These are phyloP conservation scores for Gliomastix tumulicola DNA, from an alignment of 2,329 filamentous ascomycete species.

Conservation along the genomic window DNA sequence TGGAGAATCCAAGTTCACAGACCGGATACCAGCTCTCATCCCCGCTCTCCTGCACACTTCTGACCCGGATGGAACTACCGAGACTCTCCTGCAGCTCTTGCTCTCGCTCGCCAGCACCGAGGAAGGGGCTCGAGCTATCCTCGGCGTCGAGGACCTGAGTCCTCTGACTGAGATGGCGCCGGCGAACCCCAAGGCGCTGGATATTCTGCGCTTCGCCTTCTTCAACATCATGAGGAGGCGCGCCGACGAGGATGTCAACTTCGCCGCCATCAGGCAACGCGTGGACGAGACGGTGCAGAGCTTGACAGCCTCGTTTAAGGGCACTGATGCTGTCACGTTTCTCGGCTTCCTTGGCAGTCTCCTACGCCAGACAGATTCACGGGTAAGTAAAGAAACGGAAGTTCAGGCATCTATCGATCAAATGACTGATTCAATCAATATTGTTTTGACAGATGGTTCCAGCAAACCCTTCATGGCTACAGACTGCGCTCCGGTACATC, in stretches of 20 bases:
- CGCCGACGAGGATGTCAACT: conserved; percentile 15
- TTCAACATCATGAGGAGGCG: conserved; percentile 37
- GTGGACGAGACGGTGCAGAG: conserved; percentile 39
- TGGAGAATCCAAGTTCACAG: conserved; percentile 38
- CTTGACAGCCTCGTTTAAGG: conserved; percentile 46
- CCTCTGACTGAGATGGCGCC: conserved; percentile 51
- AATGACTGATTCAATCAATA: not conserved
- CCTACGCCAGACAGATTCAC: conserved; percentile 38
- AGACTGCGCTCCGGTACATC: conserved; percentile 36
- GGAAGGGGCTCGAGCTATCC: conserved; percentile 41
- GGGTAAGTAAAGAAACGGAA: conserved; percentile 34
- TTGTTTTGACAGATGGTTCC: conserved; percentile 33
- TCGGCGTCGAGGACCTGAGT: conserved; percentile 42
- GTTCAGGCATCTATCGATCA: no score
- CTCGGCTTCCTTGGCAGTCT: conserved; percentile 48
- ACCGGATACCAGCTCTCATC: conserved; percentile 46
- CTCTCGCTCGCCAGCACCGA: conserved; percentile 45
- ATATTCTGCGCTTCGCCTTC: conserved; percentile 52
- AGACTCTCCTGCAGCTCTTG: conserved; percentile 49
- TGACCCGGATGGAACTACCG: conserved; percentile 45
- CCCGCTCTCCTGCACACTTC: conserved; percentile 41
- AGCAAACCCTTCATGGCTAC: conserved; percentile 46
- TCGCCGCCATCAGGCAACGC: no score
- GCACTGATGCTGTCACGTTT: conserved; percentile 53
- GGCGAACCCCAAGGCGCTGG: conserved; percentile 43